Percentiles rank a stretch among this genome's conserved stretches.
These are phyloP conservation scores for Nakazawaea siamensis DNA, from an alignment of 805 yeast genomes.

Conservation along the genomic window DNA sequence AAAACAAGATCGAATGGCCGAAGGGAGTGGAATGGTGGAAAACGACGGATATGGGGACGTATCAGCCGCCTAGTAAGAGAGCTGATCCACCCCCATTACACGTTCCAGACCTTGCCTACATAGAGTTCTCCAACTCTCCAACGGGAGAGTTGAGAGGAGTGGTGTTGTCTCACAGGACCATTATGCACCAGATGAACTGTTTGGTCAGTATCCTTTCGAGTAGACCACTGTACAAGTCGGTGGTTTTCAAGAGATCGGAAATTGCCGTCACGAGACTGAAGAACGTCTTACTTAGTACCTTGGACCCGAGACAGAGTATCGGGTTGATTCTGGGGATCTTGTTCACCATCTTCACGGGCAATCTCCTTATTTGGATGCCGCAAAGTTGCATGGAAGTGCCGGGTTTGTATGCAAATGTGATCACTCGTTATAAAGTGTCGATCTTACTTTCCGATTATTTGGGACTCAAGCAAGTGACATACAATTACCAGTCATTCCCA, in stretches of 20 bases:
- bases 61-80: conserved; percentile 47
- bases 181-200: conserved; percentile 81
- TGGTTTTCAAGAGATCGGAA: conserved; percentile 43
- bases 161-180: conserved; percentile 82
- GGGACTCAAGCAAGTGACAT: conserved; percentile 82
- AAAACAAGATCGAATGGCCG: conserved; percentile 58
- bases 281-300: conserved; percentile 52
- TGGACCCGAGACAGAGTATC: conserved; percentile 71
- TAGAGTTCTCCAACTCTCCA: conserved; percentile 86
- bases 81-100: conserved; percentile 57
- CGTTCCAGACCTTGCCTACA: conserved; percentile 82
- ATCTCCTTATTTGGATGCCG: conserved; percentile 65
- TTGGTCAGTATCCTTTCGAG: conserved; percentile 63
- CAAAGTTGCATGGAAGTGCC: conserved; percentile 66
- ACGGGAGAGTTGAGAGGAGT: conserved; percentile 90
- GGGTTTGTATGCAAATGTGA: conserved; percentile 78
- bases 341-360: conserved; percentile 80
- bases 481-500: conserved; percentile 88
- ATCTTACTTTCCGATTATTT: conserved; percentile 79
- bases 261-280: conserved; percentile 36
- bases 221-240: conserved; percentile 32
- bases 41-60: conserved; percentile 80
- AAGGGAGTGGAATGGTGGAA: conserved; percentile 67
- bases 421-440: conserved; percentile 63
- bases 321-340: conserved; percentile 80